Evolutionary conservation across 1,284 basidiomycete species (phyloP).

Genomic region (Earliella scabrosa): DNA sequence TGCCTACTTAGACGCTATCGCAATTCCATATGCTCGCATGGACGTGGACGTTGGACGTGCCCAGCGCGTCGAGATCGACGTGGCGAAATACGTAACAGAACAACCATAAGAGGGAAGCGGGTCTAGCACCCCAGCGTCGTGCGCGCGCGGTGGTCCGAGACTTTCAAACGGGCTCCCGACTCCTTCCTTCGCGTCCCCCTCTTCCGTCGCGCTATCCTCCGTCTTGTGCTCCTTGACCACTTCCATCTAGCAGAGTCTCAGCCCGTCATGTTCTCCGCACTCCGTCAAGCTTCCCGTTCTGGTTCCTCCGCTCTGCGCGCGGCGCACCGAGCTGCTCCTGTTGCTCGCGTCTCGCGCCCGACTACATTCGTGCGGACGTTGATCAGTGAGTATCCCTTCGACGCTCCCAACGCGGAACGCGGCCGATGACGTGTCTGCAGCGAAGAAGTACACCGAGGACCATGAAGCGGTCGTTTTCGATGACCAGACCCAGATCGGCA

Average conservation of each 20-base stretch:
- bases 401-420: not conserved
- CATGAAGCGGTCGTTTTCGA: conserved; percentile 93
- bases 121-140: no score
- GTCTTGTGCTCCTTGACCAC: not conserved
- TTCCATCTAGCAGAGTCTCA: not conserved
- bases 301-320: conserved; percentile 30
- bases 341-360: conserved; percentile 22
- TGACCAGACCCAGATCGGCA: conserved; percentile 79
- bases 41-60: not conserved
- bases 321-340: conserved; percentile 24
- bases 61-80: not conserved
- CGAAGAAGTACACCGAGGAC: conserved; percentile 85
- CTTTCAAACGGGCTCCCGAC: conserved; percentile 19
- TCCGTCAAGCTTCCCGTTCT: conserved; percentile 36
- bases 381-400: conserved; percentile 37
- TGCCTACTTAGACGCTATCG: conserved; percentile 19
- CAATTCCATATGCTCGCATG: conserved; percentile 10
- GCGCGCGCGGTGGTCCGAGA: conserved; percentile 11
- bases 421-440: conserved; percentile 42
- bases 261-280: conserved; percentile 34
- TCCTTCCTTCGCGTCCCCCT: conserved; percentile 1
- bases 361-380: conserved; percentile 38
- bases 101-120: conserved; percentile 23
- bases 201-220: not conserved
- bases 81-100: conserved; percentile 16